phyloP scores from a whole-genome alignment of 2,329 filamentous ascomycete species.

The Talaromyces verruculosus region DNA sequence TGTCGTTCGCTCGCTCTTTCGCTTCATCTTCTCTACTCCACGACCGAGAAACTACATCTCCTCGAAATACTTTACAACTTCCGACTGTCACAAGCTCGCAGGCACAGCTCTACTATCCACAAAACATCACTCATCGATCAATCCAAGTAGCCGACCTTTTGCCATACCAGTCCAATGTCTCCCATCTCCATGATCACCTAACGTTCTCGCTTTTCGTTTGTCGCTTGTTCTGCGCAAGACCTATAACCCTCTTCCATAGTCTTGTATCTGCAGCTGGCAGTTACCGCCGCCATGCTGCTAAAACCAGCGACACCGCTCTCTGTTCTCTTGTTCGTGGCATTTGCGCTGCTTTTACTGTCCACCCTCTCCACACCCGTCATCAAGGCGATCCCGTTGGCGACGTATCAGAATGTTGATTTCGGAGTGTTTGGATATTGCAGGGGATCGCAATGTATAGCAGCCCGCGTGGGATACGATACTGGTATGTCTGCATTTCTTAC shows the following conservation, averaged over 20 bases:
- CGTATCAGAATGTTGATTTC: constrained; percentile 73
- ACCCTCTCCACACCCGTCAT: constrained; percentile 91
- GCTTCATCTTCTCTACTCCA: not conserved
- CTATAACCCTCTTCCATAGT: not conserved
- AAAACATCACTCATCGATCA: not conserved
- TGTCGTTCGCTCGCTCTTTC: not conserved
- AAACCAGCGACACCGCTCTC: constrained; percentile 90
- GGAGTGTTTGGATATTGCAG: constrained; percentile 91
- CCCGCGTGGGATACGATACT: constrained; percentile 82
- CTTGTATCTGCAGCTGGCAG: constrained; percentile 19
- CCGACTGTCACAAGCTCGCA: not conserved
- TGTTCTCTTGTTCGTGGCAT: constrained; percentile 79
- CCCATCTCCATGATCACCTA: constrained; percentile 19
- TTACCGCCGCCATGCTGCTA: constrained; percentile 63
- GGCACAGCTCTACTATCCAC: not conserved
- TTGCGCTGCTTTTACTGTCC: constrained; percentile 79
- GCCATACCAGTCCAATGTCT: constrained; percentile 7
- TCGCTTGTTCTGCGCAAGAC: not conserved
- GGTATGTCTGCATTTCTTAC: constrained; percentile 53
- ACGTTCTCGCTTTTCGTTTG: not conserved
- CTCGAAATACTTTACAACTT: not conserved
- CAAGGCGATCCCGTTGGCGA: constrained; percentile 77
- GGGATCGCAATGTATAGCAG: constrained; percentile 62
- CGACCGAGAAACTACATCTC: not conserved
- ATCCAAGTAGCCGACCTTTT: not conserved